Evolutionary conservation across 2,329 filamentous ascomycete genomes (phyloP).

Genomic region (Phyllosticta paracitricarpa): DNA sequence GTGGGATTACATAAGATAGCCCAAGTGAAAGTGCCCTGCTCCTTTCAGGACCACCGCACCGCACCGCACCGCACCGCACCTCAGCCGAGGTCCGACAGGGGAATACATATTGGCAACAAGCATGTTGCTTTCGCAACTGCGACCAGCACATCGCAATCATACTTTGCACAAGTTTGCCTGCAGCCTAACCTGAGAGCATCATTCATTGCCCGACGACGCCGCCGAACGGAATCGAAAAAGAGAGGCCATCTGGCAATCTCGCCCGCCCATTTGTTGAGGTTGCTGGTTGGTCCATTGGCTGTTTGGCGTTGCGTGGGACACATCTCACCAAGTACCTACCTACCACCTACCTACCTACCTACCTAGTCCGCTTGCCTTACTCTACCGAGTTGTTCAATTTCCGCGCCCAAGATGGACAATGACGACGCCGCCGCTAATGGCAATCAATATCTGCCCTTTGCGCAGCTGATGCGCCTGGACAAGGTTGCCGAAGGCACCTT

Average conservation of each 20-base stretch:
- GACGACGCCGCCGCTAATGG: conserved; percentile 3
- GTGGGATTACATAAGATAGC: background rate
- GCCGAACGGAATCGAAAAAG: background rate
- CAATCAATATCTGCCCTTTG: conserved; percentile 24
- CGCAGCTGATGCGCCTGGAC: conserved; percentile 32
- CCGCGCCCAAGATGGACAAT: background rate
- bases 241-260: background rate
- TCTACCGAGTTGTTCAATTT: background rate
- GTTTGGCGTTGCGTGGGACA: background rate
- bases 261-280: background rate
- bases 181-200: background rate
- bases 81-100: background rate
- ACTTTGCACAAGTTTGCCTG: background rate
- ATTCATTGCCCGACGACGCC: background rate
- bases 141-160: background rate
- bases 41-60: background rate
- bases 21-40: too few species aligned
- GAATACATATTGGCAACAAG: background rate
- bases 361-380: background rate
- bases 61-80: background rate
- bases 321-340: background rate
- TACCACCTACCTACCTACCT: too few species aligned
- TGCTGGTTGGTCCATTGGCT: background rate
- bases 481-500: conserved; percentile 30
- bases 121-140: background rate